These are phyloP conservation scores for Cardamine chenopodiifolia DNA, from an alignment of 345 rosid genomes.

Conservation along the genomic window DNA sequence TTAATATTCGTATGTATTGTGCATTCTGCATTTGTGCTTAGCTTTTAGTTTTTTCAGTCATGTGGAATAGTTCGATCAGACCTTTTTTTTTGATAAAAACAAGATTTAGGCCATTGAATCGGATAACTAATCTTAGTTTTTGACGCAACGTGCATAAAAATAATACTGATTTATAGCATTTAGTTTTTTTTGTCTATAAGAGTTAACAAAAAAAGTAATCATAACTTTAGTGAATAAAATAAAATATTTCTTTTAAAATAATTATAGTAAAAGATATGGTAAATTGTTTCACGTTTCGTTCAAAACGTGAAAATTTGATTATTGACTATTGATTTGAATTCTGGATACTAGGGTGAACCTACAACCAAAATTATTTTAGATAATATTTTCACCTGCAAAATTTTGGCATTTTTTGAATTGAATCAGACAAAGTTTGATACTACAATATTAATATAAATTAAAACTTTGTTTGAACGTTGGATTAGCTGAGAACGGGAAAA, in stretches of 20 bases:
- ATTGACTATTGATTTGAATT: not conserved
- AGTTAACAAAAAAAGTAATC: not conserved
- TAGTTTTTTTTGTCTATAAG: not conserved
- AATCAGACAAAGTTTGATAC: constrained; percentile 2
- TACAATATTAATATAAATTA: not conserved
- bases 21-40: constrained; percentile 22
- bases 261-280: not conserved
- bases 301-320: not conserved
- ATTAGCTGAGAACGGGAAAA: constrained; percentile 23
- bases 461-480: constrained; percentile 21
- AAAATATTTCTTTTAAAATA: not conserved
- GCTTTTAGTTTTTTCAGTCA: not conserved
- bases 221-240: not conserved
- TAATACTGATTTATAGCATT: not conserved
- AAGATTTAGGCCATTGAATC: not conserved
- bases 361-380: not conserved
- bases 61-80: constrained; percentile 2
- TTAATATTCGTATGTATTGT: constrained; percentile 3
- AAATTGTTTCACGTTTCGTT: not conserved
- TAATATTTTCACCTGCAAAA: not conserved
- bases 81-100: constrained; percentile 5
- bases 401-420: constrained; percentile 1
- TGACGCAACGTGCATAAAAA: not conserved
- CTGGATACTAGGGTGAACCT: not conserved
- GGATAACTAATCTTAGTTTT: not conserved